Base-by-base conservation (phyloP, 495 filamentous ascomycete species). In the Stereocaulon alpinum region DNA sequence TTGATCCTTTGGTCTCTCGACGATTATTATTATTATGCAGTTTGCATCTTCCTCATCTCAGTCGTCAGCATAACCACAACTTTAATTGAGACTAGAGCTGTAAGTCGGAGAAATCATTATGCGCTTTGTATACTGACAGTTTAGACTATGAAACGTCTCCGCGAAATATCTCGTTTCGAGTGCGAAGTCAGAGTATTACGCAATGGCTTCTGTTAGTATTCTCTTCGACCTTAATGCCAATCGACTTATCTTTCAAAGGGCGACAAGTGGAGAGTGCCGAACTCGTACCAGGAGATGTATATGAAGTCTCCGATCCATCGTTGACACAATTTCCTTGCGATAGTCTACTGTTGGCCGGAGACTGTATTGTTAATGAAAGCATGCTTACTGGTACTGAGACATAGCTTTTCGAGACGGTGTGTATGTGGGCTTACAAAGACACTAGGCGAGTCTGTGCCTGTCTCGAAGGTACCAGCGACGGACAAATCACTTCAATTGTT, bases 311-410 rank as follows among this genome's bases (percentile, higher is more conserved):
- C 56, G 94, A 99, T 70, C 94, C 92, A 15, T 91, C 84, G n/a
- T 75, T 99, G 30, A 82, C 83, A n/a, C 87, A 94, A 65, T 88
- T 96, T 65, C 94, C 94, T 12, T 90, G 89, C 66, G 94, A 99
- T 72, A 94, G 91, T 69, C 76, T 99, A 41, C 75, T 99, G 9
- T 74, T 99, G 6, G 87, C 88, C 56, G 94, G 94, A 27, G 94
- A 99, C 70, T 95, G 91, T 70, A 97, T 99, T 62, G 91, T 99
- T 61, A 99, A 99, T 69, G 94, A 99, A 71, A 96, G 92, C 76
- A 99, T 99, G 94, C 82, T 99, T 34, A 99, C 94, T 42, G 86
- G 86, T 86, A 67, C 65, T 74, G 67, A 20, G 24, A 41, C 53
- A 3, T 22, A 41, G 40, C 42, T 32, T n/a, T 44, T 18, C 10